Evolutionary conservation across 345 rosid genomes (phyloP).

Genomic region (Bretschneidera sinensis): DNA sequence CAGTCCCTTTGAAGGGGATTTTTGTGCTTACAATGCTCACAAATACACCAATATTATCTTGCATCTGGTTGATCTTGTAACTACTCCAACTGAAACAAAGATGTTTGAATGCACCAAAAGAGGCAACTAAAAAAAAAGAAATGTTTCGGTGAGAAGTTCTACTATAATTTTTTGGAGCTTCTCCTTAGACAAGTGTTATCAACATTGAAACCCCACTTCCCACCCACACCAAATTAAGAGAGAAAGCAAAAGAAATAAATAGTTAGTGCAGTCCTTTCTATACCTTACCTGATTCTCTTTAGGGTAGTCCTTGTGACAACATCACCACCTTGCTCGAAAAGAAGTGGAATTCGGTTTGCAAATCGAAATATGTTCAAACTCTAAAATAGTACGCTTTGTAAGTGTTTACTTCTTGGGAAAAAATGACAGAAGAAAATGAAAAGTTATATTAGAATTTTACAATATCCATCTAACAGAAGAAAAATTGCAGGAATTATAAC

Average conservation of each 20-base stretch:
- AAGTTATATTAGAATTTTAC: neutral
- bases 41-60: conserved; percentile 88
- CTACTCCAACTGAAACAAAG: conserved; percentile 79
- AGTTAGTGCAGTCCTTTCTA: neutral
- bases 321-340: conserved; percentile 98
- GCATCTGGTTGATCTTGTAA: conserved; percentile 91
- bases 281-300: conserved; percentile 84
- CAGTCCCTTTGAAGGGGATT: conserved; percentile 95
- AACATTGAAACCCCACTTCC: neutral
- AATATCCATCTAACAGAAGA: neutral
- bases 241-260: neutral
- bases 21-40: conserved; percentile 96
- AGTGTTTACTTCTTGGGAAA: neutral
- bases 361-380: conserved; percentile 88
- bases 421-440: neutral
- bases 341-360: conserved; percentile 95
- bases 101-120: neutral
- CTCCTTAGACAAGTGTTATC: neutral
- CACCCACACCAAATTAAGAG: neutral
- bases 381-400: conserved; percentile 29
- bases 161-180: neutral
- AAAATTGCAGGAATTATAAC: too few species aligned
- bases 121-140: neutral
- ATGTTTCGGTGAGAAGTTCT: conserved; percentile 8
- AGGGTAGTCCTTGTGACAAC: conserved; percentile 92